A percentile compares a stretch with the other conserved stretches of the same genome.
phyloP scores from a whole-genome alignment of 2,329 filamentous ascomycete genomes.

The Fusarium sp. region DNA sequence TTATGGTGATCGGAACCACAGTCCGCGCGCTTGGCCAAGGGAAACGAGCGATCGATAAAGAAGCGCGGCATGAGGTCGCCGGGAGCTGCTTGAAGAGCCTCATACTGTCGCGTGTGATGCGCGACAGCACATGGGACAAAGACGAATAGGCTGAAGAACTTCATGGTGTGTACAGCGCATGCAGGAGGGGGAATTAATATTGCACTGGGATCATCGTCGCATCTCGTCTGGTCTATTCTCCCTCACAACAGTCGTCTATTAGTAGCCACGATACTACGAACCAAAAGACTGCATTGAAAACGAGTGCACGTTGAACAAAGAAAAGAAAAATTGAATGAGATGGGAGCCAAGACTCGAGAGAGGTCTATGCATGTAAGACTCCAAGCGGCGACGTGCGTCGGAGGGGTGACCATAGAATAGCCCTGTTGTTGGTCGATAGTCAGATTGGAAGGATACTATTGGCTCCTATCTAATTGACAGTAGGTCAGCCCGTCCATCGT shows the following conservation, averaged over 20 bases:
- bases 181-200: constrained; percentile 1
- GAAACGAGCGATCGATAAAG: constrained; percentile 48
- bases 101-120: constrained; percentile 41
- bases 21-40: constrained; percentile 48
- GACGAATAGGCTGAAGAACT: constrained; percentile 22
- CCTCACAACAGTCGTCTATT: neutral
- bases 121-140: constrained; percentile 31
- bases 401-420: too few species aligned
- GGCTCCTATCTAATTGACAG: neutral
- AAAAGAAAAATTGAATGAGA: constrained; percentile 21
- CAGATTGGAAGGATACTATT: constrained; percentile 7
- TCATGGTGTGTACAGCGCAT: constrained; percentile 37
- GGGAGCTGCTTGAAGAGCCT: constrained; percentile 34
- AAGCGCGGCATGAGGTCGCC: constrained; percentile 52
- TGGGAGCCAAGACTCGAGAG: constrained; percentile 25
- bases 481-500: neutral
- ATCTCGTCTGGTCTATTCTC: constrained; percentile 9
- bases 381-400: too few species aligned
- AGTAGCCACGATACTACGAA: neutral
- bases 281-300: neutral
- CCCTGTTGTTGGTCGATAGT: neutral
- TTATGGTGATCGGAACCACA: constrained; percentile 51
- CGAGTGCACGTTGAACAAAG: constrained; percentile 19
- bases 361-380: constrained; percentile 43
- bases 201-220: constrained; percentile 24